These are phyloP conservation scores for Kwoniella mangroviensis DNA, from an alignment of 768 basidiomycete species.

Conservation along the genomic window DNA sequence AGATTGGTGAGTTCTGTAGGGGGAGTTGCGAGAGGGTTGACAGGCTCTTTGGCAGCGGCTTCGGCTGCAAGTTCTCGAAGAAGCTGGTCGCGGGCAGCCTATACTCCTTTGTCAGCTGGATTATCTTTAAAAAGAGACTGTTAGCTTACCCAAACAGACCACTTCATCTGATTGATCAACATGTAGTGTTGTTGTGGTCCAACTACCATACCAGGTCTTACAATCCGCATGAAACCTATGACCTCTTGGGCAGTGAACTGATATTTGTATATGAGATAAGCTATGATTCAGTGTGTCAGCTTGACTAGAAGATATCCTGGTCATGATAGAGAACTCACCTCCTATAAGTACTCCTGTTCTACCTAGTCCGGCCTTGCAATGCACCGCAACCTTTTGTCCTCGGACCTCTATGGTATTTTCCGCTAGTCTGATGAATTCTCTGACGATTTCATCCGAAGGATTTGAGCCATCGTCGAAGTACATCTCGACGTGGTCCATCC, in stretches of 20 bases:
- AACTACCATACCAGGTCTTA: slow-evolving; percentile 71
- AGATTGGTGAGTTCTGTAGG: slow-evolving; percentile 29
- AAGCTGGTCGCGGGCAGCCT: slow-evolving; percentile 45
- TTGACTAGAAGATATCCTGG: not conserved
- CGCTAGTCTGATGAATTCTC: slow-evolving; percentile 83
- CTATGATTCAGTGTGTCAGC: slow-evolving; percentile 55
- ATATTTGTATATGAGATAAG: slow-evolving; percentile 98
- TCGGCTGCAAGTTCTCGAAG: slow-evolving; percentile 33
- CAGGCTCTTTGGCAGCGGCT: slow-evolving; percentile 8
- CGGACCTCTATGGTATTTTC: slow-evolving; percentile 71
- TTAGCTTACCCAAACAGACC: slow-evolving; percentile 50
- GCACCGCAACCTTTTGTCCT: slow-evolving; percentile 84
- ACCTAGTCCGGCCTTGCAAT: slow-evolving; percentile 81
- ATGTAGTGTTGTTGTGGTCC: slow-evolving; percentile 57
- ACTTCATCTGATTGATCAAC: slow-evolving; percentile 52
- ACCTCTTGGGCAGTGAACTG: slow-evolving; percentile 94
- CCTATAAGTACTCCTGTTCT: slow-evolving; percentile 96
- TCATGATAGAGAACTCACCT: slow-evolving; percentile 36
- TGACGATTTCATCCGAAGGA: slow-evolving; percentile 91
- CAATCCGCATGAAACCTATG: slow-evolving; percentile 97
- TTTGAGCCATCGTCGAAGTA: slow-evolving; percentile 99
- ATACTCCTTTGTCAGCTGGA: not conserved
- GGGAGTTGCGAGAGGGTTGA: slow-evolving; percentile 44
- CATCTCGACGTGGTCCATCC: slow-evolving; percentile 60
- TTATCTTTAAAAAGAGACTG: not conserved